Evolutionary conservation across 352 stramenopile genomes (phyloP).

Genomic region (Thraustotheca clavata): DNA sequence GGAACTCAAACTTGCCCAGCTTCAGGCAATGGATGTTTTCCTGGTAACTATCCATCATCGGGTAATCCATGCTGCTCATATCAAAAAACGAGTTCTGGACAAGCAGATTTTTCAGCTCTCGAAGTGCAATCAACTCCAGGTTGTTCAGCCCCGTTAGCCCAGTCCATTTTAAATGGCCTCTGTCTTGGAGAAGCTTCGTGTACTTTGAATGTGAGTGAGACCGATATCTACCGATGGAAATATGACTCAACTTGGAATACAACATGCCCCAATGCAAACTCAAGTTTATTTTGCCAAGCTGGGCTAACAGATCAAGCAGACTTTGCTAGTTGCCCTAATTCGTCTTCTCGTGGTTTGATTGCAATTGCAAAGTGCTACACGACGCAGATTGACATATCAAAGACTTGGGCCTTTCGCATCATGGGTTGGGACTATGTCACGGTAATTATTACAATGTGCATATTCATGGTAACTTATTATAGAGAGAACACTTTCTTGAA

Average conservation of each 20-base stretch:
- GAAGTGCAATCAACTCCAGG: constrained; percentile 33
- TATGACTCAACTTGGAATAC: constrained; percentile 32
- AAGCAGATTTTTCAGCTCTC: constrained; percentile 44
- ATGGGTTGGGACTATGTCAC: constrained; percentile 76
- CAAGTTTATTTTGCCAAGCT: constrained; percentile 35
- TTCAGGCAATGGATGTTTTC: constrained; percentile 48
- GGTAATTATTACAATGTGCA: constrained; percentile 20
- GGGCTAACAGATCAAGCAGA: constrained; percentile 45
- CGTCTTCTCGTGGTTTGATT: constrained; percentile 40
- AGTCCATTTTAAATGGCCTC: constrained; percentile 61
- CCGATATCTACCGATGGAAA: constrained; percentile 49
- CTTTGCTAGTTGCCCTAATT: constrained; percentile 36
- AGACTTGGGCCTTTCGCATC: constrained; percentile 63
- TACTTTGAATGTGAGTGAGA: constrained; percentile 51
- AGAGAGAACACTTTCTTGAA: constrained; percentile 61
- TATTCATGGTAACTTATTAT: neutral
- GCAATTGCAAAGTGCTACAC: constrained; percentile 68
- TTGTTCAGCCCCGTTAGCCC: constrained; percentile 36
- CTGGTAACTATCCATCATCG: constrained; percentile 54
- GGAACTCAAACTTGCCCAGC: constrained; percentile 35
- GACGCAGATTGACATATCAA: constrained; percentile 62
- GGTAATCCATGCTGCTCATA: constrained; percentile 55
- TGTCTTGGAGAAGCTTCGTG: constrained; percentile 66
- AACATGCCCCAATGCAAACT: constrained; percentile 23
- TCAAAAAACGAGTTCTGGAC: constrained; percentile 22